These are phyloP conservation scores for Clitopilus passeckerianus DNA, from an alignment of 768 basidiomycete genomes.

Conservation along the genomic window DNA sequence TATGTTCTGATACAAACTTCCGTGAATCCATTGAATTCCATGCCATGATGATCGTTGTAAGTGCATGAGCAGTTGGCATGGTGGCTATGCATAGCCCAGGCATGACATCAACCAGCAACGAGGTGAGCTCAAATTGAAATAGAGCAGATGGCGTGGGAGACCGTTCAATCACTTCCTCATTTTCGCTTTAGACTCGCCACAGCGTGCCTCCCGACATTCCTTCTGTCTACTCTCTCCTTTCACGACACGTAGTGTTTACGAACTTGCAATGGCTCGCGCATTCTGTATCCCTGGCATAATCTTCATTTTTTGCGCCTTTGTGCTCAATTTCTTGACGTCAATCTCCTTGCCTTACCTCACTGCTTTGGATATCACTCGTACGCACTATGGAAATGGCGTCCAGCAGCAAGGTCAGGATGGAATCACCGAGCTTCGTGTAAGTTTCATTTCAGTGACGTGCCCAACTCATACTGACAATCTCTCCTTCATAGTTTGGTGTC, in stretches of 20 bases:
- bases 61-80: background rate
- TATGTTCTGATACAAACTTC: no score
- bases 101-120: background rate
- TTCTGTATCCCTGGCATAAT: constrained; percentile 61
- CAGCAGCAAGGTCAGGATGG: constrained; percentile 16
- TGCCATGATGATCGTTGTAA: background rate
- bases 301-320: constrained; percentile 50
- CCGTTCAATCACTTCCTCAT: constrained; percentile 1
- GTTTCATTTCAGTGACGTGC: constrained; percentile 17
- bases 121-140: background rate
- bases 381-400: constrained; percentile 36
- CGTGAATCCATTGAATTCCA: no score
- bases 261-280: constrained; percentile 12
- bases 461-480: background rate
- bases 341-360: constrained; percentile 69
- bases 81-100: background rate
- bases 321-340: constrained; percentile 62
- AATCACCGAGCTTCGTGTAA: constrained; percentile 49
- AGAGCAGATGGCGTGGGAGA: background rate
- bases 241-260: background rate
- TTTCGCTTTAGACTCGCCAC: background rate
- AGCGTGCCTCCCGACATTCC: background rate
- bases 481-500: background rate
- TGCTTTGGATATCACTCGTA: constrained; percentile 61
- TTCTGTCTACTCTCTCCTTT: constrained; percentile 2